A percentile compares a stretch with the other conserved stretches of the same genome.
Evolutionary conservation across 1,284 basidiomycete genomes (phyloP).

Genomic region (Meripilus lineatus): DNA sequence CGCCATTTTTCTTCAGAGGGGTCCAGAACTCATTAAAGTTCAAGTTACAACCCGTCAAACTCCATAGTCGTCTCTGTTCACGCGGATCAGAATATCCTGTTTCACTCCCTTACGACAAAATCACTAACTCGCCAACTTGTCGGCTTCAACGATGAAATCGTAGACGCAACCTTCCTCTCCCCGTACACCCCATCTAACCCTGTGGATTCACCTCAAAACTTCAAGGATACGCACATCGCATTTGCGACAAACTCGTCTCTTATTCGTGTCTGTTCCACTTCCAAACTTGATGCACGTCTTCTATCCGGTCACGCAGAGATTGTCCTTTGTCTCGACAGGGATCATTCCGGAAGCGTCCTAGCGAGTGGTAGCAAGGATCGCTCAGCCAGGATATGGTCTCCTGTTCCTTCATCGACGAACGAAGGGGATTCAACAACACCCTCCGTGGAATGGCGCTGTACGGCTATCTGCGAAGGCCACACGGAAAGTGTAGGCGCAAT

Average conservation of each 20-base stretch:
- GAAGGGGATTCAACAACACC: conserved; percentile 13
- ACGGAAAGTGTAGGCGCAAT: conserved; percentile 92
- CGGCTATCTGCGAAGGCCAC: conserved; percentile 90
- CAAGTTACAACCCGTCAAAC: conserved; percentile 61
- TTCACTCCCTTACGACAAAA: conserved; percentile 68
- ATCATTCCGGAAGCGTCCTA: conserved; percentile 65
- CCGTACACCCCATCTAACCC: conserved; percentile 25
- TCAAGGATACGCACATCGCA: conserved; percentile 73
- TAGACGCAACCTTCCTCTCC: conserved; percentile 81
- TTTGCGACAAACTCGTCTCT: conserved; percentile 95
- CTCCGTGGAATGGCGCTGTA: conserved; percentile 64
- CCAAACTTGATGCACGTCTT: conserved; percentile 74
- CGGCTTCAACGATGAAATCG: conserved; percentile 98
- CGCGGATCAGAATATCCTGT: conserved; percentile 95
- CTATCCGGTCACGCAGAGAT: conserved; percentile 89
- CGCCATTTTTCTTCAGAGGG: conserved; percentile 17
- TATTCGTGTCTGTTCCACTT: conserved; percentile 80
- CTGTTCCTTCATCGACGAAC: conserved; percentile 14
- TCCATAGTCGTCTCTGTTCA: conserved; percentile 84
- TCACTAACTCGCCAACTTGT: conserved; percentile 81
- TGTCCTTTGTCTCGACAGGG: conserved; percentile 80
- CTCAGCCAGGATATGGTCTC: conserved; percentile 84
- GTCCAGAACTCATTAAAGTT: too few relatives aligned
- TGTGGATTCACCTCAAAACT: conserved; percentile 11
- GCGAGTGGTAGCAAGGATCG: conserved; percentile 93